Conservation (phyloP, 805 yeast species). For the Pichia manshurica region DNA sequence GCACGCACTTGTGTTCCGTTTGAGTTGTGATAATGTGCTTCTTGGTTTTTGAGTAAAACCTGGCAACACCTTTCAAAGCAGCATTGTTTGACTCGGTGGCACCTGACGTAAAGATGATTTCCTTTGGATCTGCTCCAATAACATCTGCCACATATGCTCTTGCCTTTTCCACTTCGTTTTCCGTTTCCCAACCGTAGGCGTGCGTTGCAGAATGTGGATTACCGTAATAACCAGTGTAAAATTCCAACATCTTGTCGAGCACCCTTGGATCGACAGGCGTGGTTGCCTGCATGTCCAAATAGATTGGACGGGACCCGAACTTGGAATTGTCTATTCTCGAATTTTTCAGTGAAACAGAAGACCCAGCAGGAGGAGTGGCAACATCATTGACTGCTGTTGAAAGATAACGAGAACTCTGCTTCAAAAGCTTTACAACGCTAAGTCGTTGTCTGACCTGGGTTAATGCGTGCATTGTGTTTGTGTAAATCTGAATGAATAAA, state of each 20-base stretch:
- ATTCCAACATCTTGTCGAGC: slow-evolving; percentile 77
- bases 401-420: slow-evolving; percentile 4
- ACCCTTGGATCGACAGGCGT: slow-evolving; percentile 98
- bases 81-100: slow-evolving; percentile 97
- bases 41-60: slow-evolving; percentile 85
- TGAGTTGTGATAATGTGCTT: slow-evolving; percentile 92
- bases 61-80: slow-evolving; percentile 92
- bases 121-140: slow-evolving; percentile 92
- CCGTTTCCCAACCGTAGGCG: slow-evolving; percentile 98
- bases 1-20: slow-evolving; percentile 98
- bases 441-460: slow-evolving; percentile 1
- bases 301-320: slow-evolving; percentile 80
- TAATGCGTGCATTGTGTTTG: neutral
- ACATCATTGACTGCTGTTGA: neutral
- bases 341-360: slow-evolving; percentile 38
- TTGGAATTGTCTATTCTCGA: slow-evolving; percentile 39
- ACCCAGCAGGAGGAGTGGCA: slow-evolving; percentile 40
- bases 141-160: slow-evolving; percentile 76
- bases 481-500: neutral
- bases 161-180: slow-evolving; percentile 82
- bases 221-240: slow-evolving; percentile 90
- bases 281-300: slow-evolving; percentile 96
- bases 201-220: slow-evolving; percentile 98
- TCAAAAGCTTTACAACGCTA: neutral
- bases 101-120: slow-evolving; percentile 93